Percentiles rank a stretch among this genome's conserved stretches.
Conservation (phyloP, 2,329 filamentous ascomycete genomes). For the Aspergillus sp. region DNA sequence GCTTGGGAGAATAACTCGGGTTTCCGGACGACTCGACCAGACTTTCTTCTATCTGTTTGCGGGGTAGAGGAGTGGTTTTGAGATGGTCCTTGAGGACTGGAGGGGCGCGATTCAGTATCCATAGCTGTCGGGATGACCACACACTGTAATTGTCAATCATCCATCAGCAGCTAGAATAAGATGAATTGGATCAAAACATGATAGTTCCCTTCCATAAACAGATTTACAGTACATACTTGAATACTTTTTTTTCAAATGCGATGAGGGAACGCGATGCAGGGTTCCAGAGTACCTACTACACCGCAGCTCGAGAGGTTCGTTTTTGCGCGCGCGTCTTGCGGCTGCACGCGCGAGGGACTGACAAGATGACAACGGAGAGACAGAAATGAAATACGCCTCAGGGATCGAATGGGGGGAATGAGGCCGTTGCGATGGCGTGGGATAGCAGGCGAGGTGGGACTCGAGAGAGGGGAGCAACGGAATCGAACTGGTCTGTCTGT, state of each 20-base stretch:
- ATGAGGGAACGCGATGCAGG: background rate
- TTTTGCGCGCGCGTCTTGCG: background rate
- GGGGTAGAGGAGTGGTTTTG: constrained; percentile 14
- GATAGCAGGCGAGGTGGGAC: too few relatives aligned
- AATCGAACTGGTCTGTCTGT: too few relatives aligned
- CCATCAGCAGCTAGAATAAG: background rate
- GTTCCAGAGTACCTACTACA: background rate
- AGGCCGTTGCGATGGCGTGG: too few relatives aligned
- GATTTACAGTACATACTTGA: background rate
- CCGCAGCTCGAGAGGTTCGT: background rate
- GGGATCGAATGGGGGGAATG: too few relatives aligned
- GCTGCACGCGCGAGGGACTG: background rate
- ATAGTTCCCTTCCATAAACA: too few relatives aligned
- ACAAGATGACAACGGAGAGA: too few relatives aligned
- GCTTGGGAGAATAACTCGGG: constrained; percentile 40
- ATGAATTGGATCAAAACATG: too few relatives aligned
- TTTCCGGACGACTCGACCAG: constrained; percentile 39
- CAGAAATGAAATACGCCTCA: too few relatives aligned
- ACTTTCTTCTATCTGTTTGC: constrained; percentile 36
- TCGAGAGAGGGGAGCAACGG: too few relatives aligned
- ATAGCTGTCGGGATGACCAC: constrained; percentile 2
- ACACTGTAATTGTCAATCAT: background rate
- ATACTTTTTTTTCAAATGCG: background rate
- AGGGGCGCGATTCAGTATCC: constrained; percentile 18
- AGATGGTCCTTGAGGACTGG: constrained; percentile 12